Percentiles rank a stretch among this genome's conserved stretches.
These are phyloP conservation scores for Endothia cerciana DNA, from an alignment of 2,329 filamentous ascomycete species.

Conservation along the genomic window DNA sequence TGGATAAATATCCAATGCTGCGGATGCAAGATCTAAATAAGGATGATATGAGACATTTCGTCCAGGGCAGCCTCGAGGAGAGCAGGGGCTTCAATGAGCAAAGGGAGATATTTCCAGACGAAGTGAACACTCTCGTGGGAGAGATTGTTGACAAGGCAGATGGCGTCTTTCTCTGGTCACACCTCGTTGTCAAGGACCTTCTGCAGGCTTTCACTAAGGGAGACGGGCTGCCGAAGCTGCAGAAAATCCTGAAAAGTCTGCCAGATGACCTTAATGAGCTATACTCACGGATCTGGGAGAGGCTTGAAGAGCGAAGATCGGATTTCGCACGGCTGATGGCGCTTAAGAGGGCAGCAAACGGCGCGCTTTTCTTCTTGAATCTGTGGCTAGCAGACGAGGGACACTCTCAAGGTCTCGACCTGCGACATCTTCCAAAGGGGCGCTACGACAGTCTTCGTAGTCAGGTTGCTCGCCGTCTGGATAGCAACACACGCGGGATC, in stretches of 20 bases:
- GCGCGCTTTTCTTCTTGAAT: neutral
- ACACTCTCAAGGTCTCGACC: neutral
- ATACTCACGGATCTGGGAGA: slow-evolving; percentile 1
- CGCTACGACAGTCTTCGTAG: neutral
- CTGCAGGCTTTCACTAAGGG: neutral
- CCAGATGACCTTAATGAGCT: neutral
- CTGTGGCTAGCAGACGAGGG: neutral
- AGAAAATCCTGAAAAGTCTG: neutral
- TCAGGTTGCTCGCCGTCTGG: neutral
- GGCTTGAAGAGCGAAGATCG: neutral
- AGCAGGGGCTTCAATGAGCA: neutral
- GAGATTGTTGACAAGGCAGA: neutral
- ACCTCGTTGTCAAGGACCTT: neutral
- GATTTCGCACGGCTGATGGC: neutral
- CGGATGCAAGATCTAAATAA: neutral
- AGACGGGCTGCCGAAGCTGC: neutral
- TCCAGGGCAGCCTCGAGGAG: neutral
- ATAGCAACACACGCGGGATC: neutral
- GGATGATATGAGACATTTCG: neutral
- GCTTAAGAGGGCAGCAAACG: neutral
- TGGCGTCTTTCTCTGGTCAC: neutral
- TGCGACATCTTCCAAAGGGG: neutral
- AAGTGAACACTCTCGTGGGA: neutral
- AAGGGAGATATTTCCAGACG: neutral
- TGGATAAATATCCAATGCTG: neutral